phyloP scores from a whole-genome alignment of 2,329 filamentous ascomycete species.

The Cladophialophora chaetospira region DNA sequence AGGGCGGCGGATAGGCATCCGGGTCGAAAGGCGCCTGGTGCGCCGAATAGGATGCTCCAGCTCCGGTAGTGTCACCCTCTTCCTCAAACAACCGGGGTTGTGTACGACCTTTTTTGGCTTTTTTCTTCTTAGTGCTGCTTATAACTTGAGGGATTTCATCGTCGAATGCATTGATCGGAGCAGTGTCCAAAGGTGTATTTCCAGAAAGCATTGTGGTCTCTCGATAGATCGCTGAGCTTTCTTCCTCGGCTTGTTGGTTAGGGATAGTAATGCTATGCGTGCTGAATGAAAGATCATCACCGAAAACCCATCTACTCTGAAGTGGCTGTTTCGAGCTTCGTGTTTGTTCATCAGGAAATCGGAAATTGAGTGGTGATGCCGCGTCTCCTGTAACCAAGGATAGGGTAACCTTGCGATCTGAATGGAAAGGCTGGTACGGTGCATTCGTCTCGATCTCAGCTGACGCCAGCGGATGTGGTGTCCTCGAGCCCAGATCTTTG shows the following conservation, averaged over 20 bases:
- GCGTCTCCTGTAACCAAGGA: conserved; percentile 59
- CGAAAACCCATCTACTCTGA: conserved; percentile 56
- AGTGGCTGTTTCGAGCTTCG: conserved; percentile 17
- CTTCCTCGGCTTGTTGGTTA: conserved; percentile 2
- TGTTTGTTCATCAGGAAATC: conserved; percentile 1
- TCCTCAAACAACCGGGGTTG: conserved; percentile 13
- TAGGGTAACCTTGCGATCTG: conserved; percentile 79
- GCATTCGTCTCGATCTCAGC: conserved; percentile 95
- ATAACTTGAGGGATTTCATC: conserved; percentile 47
- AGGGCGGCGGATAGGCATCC: not conserved
- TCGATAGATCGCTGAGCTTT: conserved; percentile 26
- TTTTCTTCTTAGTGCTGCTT: conserved; percentile 74
- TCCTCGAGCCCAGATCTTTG: conserved; percentile 39
- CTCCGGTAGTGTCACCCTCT: not conserved
- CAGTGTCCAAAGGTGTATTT: not conserved
- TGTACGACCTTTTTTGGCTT: conserved; percentile 43
- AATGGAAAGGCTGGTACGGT: conserved; percentile 94
- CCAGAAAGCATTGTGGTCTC: conserved; percentile 22
- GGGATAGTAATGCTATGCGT: conserved; percentile 1
- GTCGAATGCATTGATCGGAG: conserved; percentile 51
- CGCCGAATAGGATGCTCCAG: conserved; percentile 4
- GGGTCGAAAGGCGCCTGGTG: conserved; percentile 5
- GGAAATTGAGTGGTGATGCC: conserved; percentile 23
- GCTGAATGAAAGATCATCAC: conserved; percentile 48
- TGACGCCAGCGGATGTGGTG: conserved; percentile 64